Base-by-base conservation (phyloP, 2,329 filamentous ascomycete genomes). In the Bertia moriformis region DNA sequence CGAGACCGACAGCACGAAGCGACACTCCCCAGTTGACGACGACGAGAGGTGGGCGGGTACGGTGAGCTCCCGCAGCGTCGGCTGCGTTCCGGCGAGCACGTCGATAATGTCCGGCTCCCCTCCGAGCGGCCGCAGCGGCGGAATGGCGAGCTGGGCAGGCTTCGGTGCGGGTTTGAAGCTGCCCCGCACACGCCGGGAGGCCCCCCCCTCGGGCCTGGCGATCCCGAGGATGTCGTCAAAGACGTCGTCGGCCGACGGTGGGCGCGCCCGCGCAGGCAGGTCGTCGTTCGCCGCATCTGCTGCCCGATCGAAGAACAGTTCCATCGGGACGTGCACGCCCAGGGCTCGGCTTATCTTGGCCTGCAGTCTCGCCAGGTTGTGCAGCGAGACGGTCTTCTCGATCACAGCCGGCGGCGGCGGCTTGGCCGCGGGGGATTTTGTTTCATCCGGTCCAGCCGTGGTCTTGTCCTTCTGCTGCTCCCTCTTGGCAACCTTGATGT, bases 161-260 rank as follows among this genome's bases (percentile, higher is more conserved):
- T n/a, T n/a, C n/a, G n/a, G n/a, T n/a, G n/a, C n/a, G n/a, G n/a
- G n/a, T n/a, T n/a, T n/a, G n/a, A n/a, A n/a, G n/a, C n/a, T n/a
- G n/a, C n/a, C n/a, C n/a, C n/a, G n/a, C n/a, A n/a, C n/a, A n/a
- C n/a, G n/a, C n/a, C n/a, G n/a, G n/a, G n/a, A n/a, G n/a, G n/a
- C n/a, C n/a, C n/a, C n/a, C n/a, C n/a, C n/a, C n/a, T n/a, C n/a
- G n/a, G n/a, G n/a, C n/a, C n/a, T n/a, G n/a, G n/a, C n/a, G 15
- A 87, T 63, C 7, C 88, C 89, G 4, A 98, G 71, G 13, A 96
- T 69, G 50, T 89, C 78, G 54, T 95, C 78, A 62, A 96, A 96
- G 12, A 98, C 73, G 55, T 93, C 86, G 52, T 87, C 74, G 24
- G 81, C 66, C 1, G 83, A 78, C n/a, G n/a, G n/a, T 13, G 81